phyloP scores from a whole-genome alignment of 768 basidiomycete species.

The Phaffia tasmanica region DNA sequence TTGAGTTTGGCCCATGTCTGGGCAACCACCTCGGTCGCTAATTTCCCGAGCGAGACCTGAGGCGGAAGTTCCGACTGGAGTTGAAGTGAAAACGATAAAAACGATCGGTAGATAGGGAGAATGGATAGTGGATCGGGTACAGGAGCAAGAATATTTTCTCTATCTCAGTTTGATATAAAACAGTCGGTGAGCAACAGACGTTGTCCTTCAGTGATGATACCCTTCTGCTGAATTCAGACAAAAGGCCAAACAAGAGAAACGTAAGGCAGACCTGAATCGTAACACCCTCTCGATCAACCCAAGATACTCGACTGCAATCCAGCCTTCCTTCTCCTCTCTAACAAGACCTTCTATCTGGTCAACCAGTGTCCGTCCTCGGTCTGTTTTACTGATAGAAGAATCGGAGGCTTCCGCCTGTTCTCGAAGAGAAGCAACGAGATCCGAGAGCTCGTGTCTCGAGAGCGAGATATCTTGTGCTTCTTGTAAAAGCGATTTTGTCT shows the following conservation, averaged over 20 bases:
- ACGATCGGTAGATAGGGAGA: conserved; percentile 9
- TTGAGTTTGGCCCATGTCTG: conserved; percentile 18
- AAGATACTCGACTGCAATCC: conserved; percentile 1
- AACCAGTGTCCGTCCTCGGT: neutral
- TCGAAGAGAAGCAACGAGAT: conserved; percentile 16
- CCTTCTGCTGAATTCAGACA: neutral
- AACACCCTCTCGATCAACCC: conserved; percentile 7
- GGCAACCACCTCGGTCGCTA: conserved; percentile 9
- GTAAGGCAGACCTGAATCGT: neutral
- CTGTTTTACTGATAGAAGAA: neutral
- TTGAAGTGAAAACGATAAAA: conserved; percentile 4
- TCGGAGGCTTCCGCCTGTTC: neutral
- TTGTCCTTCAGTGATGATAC: no score
- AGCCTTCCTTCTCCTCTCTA: conserved; percentile 6
- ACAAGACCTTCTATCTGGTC: neutral
- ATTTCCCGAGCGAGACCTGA: neutral
- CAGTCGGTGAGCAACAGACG: neutral
- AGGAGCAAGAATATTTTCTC: neutral
- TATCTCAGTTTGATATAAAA: neutral
- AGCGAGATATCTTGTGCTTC: conserved; percentile 18
- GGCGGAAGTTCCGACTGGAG: neutral
- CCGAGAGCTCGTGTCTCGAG: conserved; percentile 18
- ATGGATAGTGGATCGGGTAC: neutral
- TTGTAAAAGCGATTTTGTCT: conserved; percentile 9
- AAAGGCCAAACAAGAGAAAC: neutral